Percentiles rank a stretch among this genome's conserved stretches.
Evolutionary conservation across 2,329 filamentous ascomycete species (phyloP).

Genomic region (Trichoderma simmonsii): DNA sequence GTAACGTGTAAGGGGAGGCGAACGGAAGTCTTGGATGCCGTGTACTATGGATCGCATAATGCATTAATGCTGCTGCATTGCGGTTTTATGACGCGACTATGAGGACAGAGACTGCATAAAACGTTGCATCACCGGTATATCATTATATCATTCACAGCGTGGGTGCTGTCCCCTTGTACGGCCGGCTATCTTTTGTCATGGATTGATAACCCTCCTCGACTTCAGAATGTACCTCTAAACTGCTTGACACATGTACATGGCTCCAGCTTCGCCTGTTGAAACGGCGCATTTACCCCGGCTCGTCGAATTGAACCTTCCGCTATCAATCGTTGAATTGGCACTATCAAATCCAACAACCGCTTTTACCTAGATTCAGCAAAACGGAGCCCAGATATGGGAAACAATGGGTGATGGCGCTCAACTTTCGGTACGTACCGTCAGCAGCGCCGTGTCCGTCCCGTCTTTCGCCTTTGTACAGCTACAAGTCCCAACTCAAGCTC

Average conservation of each 20-base stretch:
- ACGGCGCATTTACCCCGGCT: background rate
- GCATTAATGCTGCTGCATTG: background rate
- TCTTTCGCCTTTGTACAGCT: background rate
- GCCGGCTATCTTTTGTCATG: background rate
- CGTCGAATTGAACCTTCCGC: background rate
- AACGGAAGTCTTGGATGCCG: background rate
- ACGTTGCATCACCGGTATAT: conserved; percentile 5
- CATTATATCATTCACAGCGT: background rate
- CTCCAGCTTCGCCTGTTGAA: background rate
- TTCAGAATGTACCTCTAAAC: background rate
- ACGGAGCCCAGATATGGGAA: background rate
- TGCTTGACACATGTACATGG: background rate
- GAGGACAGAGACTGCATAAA: conserved; percentile 10
- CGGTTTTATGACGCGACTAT: conserved; percentile 10
- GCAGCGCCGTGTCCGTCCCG: conserved; percentile 7
- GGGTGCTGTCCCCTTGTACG: background rate
- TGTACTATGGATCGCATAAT: background rate
- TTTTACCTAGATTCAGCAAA: background rate
- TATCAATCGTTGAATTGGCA: background rate
- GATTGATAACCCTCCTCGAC: background rate
- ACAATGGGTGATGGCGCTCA: conserved; percentile 4
- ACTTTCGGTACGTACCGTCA: conserved; percentile 18
- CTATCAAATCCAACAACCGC: background rate
- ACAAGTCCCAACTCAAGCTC: background rate
- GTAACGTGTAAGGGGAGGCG: background rate